These are phyloP conservation scores for Casuarina glauca DNA, from an alignment of 306 rosid genomes.

Conservation along the genomic window DNA sequence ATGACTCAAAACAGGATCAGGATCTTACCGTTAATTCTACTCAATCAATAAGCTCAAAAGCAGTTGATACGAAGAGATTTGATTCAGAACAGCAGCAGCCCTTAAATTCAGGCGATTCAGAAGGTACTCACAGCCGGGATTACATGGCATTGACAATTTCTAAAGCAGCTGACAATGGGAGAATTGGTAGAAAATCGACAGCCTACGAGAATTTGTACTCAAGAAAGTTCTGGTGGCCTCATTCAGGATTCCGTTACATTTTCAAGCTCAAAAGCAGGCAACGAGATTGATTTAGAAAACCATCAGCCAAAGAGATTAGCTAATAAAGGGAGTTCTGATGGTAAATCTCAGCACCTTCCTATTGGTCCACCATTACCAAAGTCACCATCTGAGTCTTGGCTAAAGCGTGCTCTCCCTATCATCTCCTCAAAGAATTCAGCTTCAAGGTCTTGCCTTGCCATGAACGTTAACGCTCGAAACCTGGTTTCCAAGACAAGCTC, in stretches of 20 bases:
- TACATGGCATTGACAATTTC: constrained; percentile 29
- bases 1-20: constrained; percentile 26
- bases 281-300: constrained; percentile 40
- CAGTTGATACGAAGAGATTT: constrained; percentile 25
- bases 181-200: constrained; percentile 17
- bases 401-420: constrained; percentile 65
- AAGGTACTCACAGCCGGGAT: constrained; percentile 22
- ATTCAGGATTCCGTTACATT: constrained; percentile 24
- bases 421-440: constrained; percentile 47
- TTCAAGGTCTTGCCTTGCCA: constrained; percentile 43
- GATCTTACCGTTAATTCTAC: constrained; percentile 27
- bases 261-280: constrained; percentile 25
- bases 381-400: constrained; percentile 97
- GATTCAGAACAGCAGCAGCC: constrained; percentile 38
- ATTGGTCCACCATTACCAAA: constrained; percentile 69
- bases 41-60: constrained; percentile 27
- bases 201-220: constrained; percentile 23
- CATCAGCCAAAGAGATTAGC: constrained; percentile 17
- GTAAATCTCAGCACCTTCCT: constrained; percentile 32
- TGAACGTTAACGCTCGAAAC: constrained; percentile 22
- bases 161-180: constrained; percentile 20
- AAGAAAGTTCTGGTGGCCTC: constrained; percentile 20
- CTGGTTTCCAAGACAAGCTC: constrained; percentile 24
- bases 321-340: constrained; percentile 26
- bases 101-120: constrained; percentile 21